phyloP scores from a whole-genome alignment of 1,139 yeast species.

The Lodderomyces beijingensis region DNA sequence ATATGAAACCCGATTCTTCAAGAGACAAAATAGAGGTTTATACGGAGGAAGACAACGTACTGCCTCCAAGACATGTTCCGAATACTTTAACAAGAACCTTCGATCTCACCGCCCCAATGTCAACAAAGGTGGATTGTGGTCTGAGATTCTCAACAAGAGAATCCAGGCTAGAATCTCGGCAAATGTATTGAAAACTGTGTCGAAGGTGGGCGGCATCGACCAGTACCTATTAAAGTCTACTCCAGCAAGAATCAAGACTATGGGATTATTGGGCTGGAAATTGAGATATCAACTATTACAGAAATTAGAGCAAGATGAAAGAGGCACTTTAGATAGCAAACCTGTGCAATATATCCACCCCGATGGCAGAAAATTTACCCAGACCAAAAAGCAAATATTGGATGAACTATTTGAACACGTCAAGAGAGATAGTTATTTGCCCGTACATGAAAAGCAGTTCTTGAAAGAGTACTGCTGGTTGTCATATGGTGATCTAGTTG shows the following conservation, averaged over 20 bases:
- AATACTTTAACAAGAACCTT: conserved; percentile 65
- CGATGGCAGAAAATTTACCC: conserved; percentile 46
- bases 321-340: conserved; percentile 20
- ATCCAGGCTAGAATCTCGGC: conserved; percentile 67
- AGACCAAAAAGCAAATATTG: conserved; percentile 63
- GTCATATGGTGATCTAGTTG: conserved; percentile 40
- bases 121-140: conserved; percentile 72
- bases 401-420: conserved; percentile 50
- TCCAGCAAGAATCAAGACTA: conserved; percentile 83
- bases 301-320: conserved; percentile 22
- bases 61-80: conserved; percentile 75
- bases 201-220: conserved; percentile 92
- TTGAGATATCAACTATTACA: conserved; percentile 69
- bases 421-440: conserved; percentile 43
- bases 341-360: conserved; percentile 52
- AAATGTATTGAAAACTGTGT: conserved; percentile 77
- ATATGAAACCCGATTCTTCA: conserved; percentile 71
- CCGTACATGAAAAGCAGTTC: conserved; percentile 22
- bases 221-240: conserved; percentile 81
- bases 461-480: conserved; percentile 29
- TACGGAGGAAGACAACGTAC: conserved; percentile 85
- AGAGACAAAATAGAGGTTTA: conserved; percentile 82
- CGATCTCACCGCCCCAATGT: conserved; percentile 83
- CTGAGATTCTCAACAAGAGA: conserved; percentile 62
- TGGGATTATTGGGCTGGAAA: conserved; percentile 91